phyloP scores from a whole-genome alignment of 371 early-diverging fungal species.

The Mortierella sp. region DNA sequence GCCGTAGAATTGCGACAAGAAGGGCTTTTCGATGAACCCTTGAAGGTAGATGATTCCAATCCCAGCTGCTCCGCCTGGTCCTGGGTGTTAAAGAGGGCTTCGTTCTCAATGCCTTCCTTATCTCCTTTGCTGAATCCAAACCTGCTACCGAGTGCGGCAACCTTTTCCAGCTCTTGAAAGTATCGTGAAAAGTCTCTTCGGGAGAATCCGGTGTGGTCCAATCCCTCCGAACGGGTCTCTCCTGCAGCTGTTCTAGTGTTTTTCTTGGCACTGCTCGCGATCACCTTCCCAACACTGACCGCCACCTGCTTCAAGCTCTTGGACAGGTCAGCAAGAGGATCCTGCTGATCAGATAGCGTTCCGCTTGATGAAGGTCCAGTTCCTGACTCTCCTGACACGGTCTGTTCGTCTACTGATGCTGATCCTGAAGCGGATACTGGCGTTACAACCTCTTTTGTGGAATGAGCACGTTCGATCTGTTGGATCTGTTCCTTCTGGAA shows the following conservation, averaged over 20 bases:
- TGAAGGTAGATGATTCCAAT: neutral
- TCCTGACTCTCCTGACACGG: neutral
- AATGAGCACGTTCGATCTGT: constrained; percentile 29
- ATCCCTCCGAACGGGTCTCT: too few relatives aligned
- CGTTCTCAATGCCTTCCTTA: neutral
- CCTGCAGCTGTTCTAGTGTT: too few relatives aligned
- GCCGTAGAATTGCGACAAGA: constrained; percentile 7
- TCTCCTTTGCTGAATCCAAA: constrained; percentile 27
- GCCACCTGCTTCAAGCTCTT: constrained; percentile 48
- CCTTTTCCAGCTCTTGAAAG: constrained; percentile 46
- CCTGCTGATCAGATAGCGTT: neutral
- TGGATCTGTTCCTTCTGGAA: constrained; percentile 49
- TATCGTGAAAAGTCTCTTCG: constrained; percentile 41
- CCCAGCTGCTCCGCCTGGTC: constrained; percentile 1
- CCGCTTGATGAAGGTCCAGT: neutral
- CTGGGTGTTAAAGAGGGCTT: constrained; percentile 1
- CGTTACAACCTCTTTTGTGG: neutral
- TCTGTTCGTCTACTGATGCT: neutral
- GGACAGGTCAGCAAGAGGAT: constrained; percentile 35
- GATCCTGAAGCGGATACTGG: neutral
- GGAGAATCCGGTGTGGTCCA: constrained; percentile 6
- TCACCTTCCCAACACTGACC: constrained; percentile 39
- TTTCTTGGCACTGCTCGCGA: constrained; percentile 29
- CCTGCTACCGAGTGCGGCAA: constrained; percentile 38
- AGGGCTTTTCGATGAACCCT: neutral